Base-by-base conservation (phyloP, 805 yeast genomes). In the Cyberlindnera euphorbiae region DNA sequence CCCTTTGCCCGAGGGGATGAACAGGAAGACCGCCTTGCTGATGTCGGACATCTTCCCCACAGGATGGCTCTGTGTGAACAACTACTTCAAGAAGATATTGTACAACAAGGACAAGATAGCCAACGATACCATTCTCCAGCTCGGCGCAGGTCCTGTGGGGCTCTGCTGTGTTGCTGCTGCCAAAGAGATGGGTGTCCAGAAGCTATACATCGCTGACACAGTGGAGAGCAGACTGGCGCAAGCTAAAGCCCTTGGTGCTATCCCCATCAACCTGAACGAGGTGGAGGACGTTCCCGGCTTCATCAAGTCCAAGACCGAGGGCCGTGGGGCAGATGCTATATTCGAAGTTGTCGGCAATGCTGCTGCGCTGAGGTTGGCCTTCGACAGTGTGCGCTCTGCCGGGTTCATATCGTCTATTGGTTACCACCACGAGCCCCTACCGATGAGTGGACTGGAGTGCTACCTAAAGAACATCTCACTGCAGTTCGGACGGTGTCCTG, bases 101-200 rank as follows among this genome's bases (percentile, higher is more conserved):
- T 59, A 63, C 29, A 57, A 64, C 28, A 56, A 58, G 19, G 56
- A 58, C 14, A 51, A 58, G 18, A 49, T 65, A 4, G 49, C 55
- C 25, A 65, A 60, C 13, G 47, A 69, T 17, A 63, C 64, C 1
- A 56, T 74, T 5, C 60, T 76, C 30, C 79, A 74, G 42, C 49
- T 77, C 5, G 83, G 82, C 1, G 69, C 77, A 8, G 83, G 83
- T 8, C 90, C 93, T 8, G 84, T 84, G 38, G 94, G 94, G 8
- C 61, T 82, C 26, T 69, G 82, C 41, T 71, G 77, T 46, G 79
- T 83, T 28, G 77, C 79, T 26, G 83, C 76, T 19, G 86, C 86
- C 23, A 72, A 69, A 48, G 78, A 81, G 16, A 76, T 73, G 49
- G 90, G 90, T 10, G 86, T 87, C n/a, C 62, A 77, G 21, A 66